A percentile compares a stretch with the other conserved stretches of the same genome.
Evolutionary conservation across 176 grass and related monocot species (phyloP).

Genomic region (Pontederia paniculata): DNA sequence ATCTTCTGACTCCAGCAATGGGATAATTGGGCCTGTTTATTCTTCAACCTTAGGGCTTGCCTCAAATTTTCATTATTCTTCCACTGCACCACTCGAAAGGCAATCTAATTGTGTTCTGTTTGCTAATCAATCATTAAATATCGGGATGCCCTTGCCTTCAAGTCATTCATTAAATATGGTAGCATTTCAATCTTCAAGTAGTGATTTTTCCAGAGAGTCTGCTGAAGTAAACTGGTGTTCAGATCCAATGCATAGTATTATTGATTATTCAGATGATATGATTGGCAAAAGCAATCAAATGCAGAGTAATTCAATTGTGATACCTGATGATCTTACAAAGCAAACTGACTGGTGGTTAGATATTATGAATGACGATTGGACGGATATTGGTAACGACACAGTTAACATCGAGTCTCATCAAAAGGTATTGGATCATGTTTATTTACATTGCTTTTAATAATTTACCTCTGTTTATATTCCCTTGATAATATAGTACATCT

Average conservation of each 20-base stretch:
- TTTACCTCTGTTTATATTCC: background rate
- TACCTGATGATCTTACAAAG: slow-evolving; percentile 45
- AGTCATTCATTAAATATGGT: slow-evolving; percentile 5
- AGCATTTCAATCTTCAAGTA: slow-evolving; percentile 15
- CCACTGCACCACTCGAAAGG: slow-evolving; percentile 10
- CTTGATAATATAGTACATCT: background rate
- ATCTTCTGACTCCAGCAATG: background rate
- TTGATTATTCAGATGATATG: slow-evolving; percentile 31
- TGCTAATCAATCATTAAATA: slow-evolving; percentile 12
- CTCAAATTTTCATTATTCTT: slow-evolving; percentile 24
- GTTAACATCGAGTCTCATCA: slow-evolving; percentile 34
- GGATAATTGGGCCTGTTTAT: background rate
- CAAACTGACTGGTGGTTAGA: slow-evolving; percentile 74
- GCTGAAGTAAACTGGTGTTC: slow-evolving; percentile 32
- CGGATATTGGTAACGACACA: slow-evolving; percentile 53
- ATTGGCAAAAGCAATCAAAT: slow-evolving; percentile 26
- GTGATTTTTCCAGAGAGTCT: slow-evolving; percentile 15
- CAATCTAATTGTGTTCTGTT: slow-evolving; percentile 15
- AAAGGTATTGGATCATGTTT: slow-evolving; percentile 31
- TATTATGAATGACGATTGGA: slow-evolving; percentile 82
- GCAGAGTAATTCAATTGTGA: slow-evolving; percentile 19
- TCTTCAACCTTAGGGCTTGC: slow-evolving; percentile 17
- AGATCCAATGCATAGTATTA: slow-evolving; percentile 28
- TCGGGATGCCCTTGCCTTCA: slow-evolving; percentile 15
- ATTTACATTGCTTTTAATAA: too few relatives aligned